Base-by-base conservation (phyloP, 148 eudicot genomes). In the Arbutus unedo region DNA sequence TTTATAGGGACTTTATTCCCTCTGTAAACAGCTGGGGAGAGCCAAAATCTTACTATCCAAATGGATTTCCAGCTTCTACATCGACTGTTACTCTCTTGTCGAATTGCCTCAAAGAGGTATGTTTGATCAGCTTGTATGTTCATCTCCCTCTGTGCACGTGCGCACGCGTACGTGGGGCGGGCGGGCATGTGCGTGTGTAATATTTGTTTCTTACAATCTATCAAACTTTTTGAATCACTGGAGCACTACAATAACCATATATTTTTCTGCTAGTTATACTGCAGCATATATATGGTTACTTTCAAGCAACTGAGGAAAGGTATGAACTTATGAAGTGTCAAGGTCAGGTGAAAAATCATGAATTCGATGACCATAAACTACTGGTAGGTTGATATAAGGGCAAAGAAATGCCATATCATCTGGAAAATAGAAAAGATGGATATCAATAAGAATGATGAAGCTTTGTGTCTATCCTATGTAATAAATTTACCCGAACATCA, bases 21-120 rank as follows among this genome's bases (percentile, higher is more conserved):
- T 88, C 90, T 49, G 81, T 94, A 67, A 93, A 91, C 82, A 80
- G 83, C 55, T 51, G 79, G 87, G 98, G 98, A 8, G 98, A 94
- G 81, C 98, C 98, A n/a, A 84, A 90, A 80, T 83, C 81, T 23
- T 94, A 94, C 85, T 87, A 85, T 11, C 85, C 95, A 70, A 68
- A 74, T 83, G 97, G 93, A 57, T 91, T 87, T 83, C 95, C 93
- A 14, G 95, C 98, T 77, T 96, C 98, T 70, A 78, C 87, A 19
- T 91, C 96, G 54, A 81, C 87, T 4, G 70, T 86, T 82, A 60
- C 90, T 76, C 93, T 95, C 80, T 83, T 95, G 78, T 90, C 91
- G 0, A 87, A 81, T 59, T 93, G 91, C 79, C 86, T 94, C 51
- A 76, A 80, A 88, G 91, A 92, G 93, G 98, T 95, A 87, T 74